phyloP scores from a whole-genome alignment of 768 basidiomycete species.

The Termitomyces sp. region DNA sequence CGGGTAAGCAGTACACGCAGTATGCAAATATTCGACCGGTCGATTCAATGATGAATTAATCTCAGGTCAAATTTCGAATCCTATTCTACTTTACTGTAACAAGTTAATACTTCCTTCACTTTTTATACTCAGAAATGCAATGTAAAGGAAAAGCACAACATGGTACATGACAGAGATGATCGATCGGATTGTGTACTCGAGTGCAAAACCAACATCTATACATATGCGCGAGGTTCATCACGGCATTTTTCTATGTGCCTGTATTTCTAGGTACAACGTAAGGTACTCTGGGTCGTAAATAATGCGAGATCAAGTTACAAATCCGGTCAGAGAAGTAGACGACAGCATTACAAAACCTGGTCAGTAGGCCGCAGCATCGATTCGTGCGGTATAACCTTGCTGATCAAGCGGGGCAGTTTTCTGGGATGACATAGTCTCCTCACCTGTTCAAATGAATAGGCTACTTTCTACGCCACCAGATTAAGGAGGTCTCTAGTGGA shows the following conservation, averaged over 20 bases:
- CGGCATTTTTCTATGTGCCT: neutral
- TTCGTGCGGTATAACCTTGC: neutral
- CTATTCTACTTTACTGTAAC: neutral
- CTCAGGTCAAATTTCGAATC: no score
- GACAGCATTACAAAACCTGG: neutral
- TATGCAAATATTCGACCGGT: no score
- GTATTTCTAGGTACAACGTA: neutral
- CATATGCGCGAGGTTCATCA: slow-evolving; percentile 1
- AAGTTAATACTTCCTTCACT: no score
- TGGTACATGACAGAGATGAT: neutral
- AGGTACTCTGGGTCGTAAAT: neutral
- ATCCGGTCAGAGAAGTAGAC: no score
- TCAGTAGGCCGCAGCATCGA: neutral
- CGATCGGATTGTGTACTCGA: neutral
- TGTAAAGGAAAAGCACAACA: neutral
- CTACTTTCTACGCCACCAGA: slow-evolving; percentile 8
- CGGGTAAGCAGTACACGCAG: no score
- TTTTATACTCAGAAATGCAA: neutral
- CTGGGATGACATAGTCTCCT: neutral
- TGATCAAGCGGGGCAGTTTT: slow-evolving; percentile 1
- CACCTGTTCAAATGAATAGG: neutral
- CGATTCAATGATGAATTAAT: no score
- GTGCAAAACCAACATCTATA: neutral
- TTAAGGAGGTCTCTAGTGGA: neutral
- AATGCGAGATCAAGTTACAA: no score